Evolutionary conservation across 2,329 filamentous ascomycete species (phyloP).

Genomic region (Aspergillus nomiae): DNA sequence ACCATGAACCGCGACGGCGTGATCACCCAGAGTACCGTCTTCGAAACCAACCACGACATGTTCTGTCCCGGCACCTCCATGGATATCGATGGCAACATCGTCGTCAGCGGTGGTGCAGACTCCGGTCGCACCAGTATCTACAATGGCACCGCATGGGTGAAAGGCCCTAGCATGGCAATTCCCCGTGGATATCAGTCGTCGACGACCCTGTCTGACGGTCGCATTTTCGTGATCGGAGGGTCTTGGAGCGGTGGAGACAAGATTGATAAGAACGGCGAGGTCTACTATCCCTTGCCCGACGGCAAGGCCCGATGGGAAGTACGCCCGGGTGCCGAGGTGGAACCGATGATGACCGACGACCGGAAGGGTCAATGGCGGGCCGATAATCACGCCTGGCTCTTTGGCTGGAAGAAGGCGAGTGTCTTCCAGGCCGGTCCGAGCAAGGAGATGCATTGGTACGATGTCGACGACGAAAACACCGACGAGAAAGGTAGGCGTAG

Average conservation of each 20-base stretch:
- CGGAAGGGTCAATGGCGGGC: conserved; percentile 51
- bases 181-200: conserved; percentile 57
- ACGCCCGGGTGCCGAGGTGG: conserved; percentile 47
- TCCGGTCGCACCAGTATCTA: conserved; percentile 54
- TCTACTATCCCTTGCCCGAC: conserved; percentile 52
- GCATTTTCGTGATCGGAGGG: conserved; percentile 62
- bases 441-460: conserved; percentile 60
- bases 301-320: conserved; percentile 49
- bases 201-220: conserved; percentile 54
- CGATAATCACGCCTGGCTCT: conserved; percentile 21
- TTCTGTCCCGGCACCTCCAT: conserved; percentile 31
- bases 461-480: conserved; percentile 22
- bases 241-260: conserved; percentile 55
- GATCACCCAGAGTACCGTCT: conserved; percentile 20
- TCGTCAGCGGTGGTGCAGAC: conserved; percentile 58
- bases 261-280: conserved; percentile 57
- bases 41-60: conserved; percentile 32
- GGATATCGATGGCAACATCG: conserved; percentile 33
- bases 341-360: conserved; percentile 55
- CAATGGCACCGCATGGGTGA: conserved; percentile 43
- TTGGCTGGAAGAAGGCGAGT: conserved; percentile 18
- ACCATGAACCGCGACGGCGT: conserved; percentile 41
- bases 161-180: conserved; percentile 48
- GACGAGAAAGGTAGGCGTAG: conserved; percentile 29
- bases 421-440: conserved; percentile 59